Percentiles rank a stretch among this genome's conserved stretches.
phyloP scores from a whole-genome alignment of 2,329 filamentous ascomycete genomes.

The Aspergillus flavus region DNA sequence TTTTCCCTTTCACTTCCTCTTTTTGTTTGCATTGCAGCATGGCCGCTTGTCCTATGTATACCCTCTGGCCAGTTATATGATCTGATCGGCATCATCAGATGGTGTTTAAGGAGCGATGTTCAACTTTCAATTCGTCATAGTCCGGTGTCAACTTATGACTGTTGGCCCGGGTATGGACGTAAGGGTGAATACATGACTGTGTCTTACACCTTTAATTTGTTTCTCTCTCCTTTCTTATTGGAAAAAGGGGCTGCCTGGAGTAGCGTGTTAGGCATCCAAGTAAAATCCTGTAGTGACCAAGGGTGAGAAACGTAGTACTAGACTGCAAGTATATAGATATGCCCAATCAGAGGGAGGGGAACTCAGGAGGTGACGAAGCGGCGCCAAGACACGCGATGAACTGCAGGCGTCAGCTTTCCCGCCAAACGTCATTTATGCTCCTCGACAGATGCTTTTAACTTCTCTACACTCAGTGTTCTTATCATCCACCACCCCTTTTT shows the following conservation, averaged over 20 bases:
- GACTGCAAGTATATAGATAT: too few relatives aligned
- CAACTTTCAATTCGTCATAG: neutral
- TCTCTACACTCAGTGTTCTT: constrained; percentile 17
- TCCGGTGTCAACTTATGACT: neutral
- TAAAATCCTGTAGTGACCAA: too few relatives aligned
- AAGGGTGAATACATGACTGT: neutral
- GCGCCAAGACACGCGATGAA: constrained; percentile 30
- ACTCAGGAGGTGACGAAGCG: constrained; percentile 21
- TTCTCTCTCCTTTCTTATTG: neutral
- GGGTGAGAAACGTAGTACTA: too few relatives aligned
- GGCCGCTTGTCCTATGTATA: neutral
- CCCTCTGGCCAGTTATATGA: neutral
- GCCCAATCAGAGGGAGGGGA: neutral
- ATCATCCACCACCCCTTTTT: constrained; percentile 7
- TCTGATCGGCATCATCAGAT: neutral
- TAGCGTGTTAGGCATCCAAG: neutral
- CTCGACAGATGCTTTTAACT: constrained; percentile 1
- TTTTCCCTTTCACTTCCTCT: neutral
- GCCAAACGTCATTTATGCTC: constrained; percentile 36
- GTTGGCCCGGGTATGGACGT: neutral
- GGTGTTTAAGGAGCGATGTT: constrained; percentile 1
- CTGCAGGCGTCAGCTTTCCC: constrained; percentile 39
- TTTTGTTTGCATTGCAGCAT: neutral
- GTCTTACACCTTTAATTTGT: neutral
- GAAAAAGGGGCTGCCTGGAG: neutral